A percentile compares a stretch with the other conserved stretches of the same genome.
These are phyloP conservation scores for Coleophoma crateriformis DNA, from an alignment of 2,329 filamentous ascomycete genomes.

Conservation along the genomic window DNA sequence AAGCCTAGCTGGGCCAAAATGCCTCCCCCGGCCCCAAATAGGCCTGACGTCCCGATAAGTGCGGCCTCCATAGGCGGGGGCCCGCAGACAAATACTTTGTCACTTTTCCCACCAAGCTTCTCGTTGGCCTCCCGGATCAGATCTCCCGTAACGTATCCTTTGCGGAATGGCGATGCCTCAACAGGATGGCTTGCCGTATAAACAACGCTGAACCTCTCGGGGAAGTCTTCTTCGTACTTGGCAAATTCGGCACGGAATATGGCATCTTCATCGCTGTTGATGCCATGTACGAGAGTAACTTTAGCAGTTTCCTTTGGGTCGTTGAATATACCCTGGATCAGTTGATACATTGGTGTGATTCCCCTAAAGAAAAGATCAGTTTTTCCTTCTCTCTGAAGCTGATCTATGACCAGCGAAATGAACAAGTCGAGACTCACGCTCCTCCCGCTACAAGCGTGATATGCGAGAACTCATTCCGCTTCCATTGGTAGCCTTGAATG, in stretches of 20 bases:
- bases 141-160: slow-evolving; percentile 52
- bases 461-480: slow-evolving; percentile 36
- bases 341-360: slow-evolving; percentile 66
- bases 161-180: slow-evolving; percentile 35
- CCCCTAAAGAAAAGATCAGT: slow-evolving; percentile 29
- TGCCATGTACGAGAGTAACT: slow-evolving; percentile 61
- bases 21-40: slow-evolving; percentile 30
- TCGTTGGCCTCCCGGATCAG: slow-evolving; percentile 34
- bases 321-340: slow-evolving; percentile 54
- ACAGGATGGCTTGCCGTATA: slow-evolving; percentile 50
- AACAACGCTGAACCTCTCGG: slow-evolving; percentile 48
- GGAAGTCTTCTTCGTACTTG: slow-evolving; percentile 39
- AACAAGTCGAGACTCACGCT: slow-evolving; percentile 20
- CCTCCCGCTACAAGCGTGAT: slow-evolving; percentile 66
- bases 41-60: slow-evolving; percentile 38
- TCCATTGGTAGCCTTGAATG: slow-evolving; percentile 50
- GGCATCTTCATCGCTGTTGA: slow-evolving; percentile 59
- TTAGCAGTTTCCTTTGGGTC: slow-evolving; percentile 57
- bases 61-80: slow-evolving; percentile 61
- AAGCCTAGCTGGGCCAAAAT: slow-evolving; percentile 54
- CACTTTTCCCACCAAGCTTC: slow-evolving; percentile 38
- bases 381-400: background rate
- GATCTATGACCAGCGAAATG: background rate
- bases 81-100: slow-evolving; percentile 64
- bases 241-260: slow-evolving; percentile 51